phyloP scores from a whole-genome alignment of 2,329 filamentous ascomycete genomes.

The Immersiporthe knoxdaviesiana region DNA sequence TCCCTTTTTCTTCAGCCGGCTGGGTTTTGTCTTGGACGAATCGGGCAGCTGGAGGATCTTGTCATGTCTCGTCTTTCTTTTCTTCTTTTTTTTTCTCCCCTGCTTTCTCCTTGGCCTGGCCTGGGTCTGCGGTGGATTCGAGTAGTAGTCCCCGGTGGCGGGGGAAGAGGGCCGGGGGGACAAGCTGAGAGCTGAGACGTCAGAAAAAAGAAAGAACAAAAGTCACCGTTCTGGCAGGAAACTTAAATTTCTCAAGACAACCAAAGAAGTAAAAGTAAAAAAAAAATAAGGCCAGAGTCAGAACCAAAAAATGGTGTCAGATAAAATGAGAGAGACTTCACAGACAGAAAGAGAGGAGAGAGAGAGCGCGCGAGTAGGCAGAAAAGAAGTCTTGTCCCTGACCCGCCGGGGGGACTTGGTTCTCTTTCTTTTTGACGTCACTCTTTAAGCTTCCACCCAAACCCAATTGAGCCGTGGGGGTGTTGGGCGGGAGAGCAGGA shows the following conservation, averaged over 20 bases:
- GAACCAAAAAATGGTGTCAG: neutral
- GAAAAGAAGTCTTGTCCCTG: no score
- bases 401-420: no score
- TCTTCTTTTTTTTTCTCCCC: neutral
- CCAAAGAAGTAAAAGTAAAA: neutral
- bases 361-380: no score
- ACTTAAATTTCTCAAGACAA: neutral
- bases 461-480: slow-evolving; percentile 2
- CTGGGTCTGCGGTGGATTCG: neutral
- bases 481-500: neutral
- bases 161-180: no score
- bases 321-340: no score
- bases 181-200: neutral
- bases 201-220: neutral
- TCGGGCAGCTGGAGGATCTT: slow-evolving; percentile 12
- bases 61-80: neutral
- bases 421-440: neutral
- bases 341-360: no score
- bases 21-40: slow-evolving; percentile 13
- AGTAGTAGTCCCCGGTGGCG: neutral
- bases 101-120: neutral
- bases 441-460: neutral
- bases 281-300: no score
- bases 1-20: neutral
- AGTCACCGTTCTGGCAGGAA: neutral